A percentile compares a stretch with the other conserved stretches of the same genome.
Evolutionary conservation across 2,329 filamentous ascomycete species (phyloP).

Genomic region (Magnaporthiopsis poae): DNA sequence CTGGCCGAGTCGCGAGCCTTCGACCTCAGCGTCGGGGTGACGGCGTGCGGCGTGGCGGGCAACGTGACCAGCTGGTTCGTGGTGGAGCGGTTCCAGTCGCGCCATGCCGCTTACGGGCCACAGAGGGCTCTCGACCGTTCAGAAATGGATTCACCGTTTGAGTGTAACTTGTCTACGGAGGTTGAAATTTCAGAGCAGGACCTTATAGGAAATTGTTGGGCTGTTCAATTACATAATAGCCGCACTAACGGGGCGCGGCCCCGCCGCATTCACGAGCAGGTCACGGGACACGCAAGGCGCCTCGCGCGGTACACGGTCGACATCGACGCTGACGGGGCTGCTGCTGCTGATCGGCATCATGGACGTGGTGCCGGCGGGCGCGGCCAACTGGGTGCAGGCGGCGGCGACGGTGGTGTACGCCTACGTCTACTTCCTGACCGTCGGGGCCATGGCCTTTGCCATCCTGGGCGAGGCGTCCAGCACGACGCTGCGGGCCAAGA

Average conservation of each 20-base stretch:
- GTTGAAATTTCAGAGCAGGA: too few species aligned
- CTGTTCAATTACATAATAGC: too few species aligned
- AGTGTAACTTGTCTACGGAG: too few species aligned
- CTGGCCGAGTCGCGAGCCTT: constrained; percentile 39
- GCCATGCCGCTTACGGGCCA: too few species aligned
- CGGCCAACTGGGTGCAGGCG: constrained; percentile 25
- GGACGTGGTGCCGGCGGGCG: constrained; percentile 23
- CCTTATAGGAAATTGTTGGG: too few species aligned
- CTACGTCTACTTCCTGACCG: constrained; percentile 28
- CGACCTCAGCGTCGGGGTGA: constrained; percentile 43
- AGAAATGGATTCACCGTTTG: too few species aligned
- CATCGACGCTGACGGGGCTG: constrained; percentile 20
- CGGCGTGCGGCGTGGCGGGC: constrained; percentile 40
- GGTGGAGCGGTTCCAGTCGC: constrained; percentile 34
- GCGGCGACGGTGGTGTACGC: constrained; percentile 27
- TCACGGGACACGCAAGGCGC: too few species aligned
- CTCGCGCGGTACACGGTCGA: too few species aligned
- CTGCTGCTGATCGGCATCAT: constrained; percentile 30
- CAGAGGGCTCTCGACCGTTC: too few species aligned
- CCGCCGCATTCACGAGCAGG: too few species aligned
- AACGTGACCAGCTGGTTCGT: constrained; percentile 45
- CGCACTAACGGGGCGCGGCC: too few species aligned
- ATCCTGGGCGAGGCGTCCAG: constrained; percentile 29
- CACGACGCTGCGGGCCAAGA: constrained; percentile 26
- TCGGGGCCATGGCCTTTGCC: constrained; percentile 30